Evolutionary conservation across 108 stramenopile species (phyloP).

Genomic region (Cylindrotheca fusiformis): DNA sequence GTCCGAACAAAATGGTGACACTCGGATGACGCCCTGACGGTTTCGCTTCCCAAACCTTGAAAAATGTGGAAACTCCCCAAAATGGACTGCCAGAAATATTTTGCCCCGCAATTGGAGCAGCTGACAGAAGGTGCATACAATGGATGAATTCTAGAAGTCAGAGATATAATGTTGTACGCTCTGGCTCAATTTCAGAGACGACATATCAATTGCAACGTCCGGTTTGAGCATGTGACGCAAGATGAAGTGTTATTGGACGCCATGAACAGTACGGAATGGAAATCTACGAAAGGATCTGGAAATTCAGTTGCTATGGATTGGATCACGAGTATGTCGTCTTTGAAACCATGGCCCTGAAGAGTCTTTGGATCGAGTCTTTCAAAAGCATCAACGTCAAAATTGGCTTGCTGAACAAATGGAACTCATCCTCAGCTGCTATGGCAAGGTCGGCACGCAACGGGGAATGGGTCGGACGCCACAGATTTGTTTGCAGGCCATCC

Average conservation of each 20-base stretch:
- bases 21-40: too few species aligned
- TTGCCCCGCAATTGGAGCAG: too few species aligned
- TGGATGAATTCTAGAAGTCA: too few species aligned
- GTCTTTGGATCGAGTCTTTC: slow-evolving; percentile 57
- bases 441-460: slow-evolving; percentile 58
- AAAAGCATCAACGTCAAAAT: slow-evolving; percentile 43
- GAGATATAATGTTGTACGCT: too few species aligned
- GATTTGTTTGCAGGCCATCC: slow-evolving; percentile 57
- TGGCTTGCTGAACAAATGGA: slow-evolving; percentile 78
- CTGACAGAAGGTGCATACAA: too few species aligned
- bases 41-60: too few species aligned
- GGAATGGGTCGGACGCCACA: slow-evolving; percentile 69
- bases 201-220: too few species aligned
- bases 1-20: too few species aligned
- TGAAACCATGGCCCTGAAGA: slow-evolving; percentile 36
- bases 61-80: too few species aligned
- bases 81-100: too few species aligned
- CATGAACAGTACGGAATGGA: slow-evolving; percentile 40
- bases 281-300: slow-evolving; percentile 50
- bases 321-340: slow-evolving; percentile 34
- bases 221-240: too few species aligned
- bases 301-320: slow-evolving; percentile 29
- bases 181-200: too few species aligned
- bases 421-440: slow-evolving; percentile 53
- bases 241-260: slow-evolving; percentile 60